Percentiles rank a stretch among this genome's conserved stretches.
Evolutionary conservation across 352 stramenopile genomes (phyloP).

Genomic region (Phytophthora fragariaefolia): DNA sequence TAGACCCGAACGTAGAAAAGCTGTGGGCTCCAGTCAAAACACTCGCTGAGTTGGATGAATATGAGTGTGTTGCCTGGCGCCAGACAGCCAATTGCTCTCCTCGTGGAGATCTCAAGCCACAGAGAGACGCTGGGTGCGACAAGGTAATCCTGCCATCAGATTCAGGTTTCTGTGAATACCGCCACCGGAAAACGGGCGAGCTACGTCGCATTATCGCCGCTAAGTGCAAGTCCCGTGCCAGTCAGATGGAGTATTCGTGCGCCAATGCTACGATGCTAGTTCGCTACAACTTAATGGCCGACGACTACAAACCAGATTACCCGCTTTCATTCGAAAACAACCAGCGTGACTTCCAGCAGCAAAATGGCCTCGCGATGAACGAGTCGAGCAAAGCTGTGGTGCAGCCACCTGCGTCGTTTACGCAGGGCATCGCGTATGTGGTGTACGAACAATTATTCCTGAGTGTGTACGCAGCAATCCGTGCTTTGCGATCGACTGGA

Average conservation of each 20-base stretch:
- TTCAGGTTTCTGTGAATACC: conserved; percentile 63
- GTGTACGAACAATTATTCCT: conserved; percentile 61
- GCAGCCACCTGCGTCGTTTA: conserved; percentile 25
- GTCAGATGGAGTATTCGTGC: conserved; percentile 50
- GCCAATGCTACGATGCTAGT: conserved; percentile 52
- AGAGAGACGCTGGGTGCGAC: conserved; percentile 40
- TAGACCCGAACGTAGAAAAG: conserved; percentile 15
- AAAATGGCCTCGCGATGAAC: conserved; percentile 44
- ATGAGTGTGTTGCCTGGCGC: conserved; percentile 60
- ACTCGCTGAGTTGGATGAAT: conserved; percentile 41
- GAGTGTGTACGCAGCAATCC: conserved; percentile 61
- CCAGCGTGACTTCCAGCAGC: conserved; percentile 28
- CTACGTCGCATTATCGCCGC: conserved; percentile 46
- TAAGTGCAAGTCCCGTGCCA: conserved; percentile 59
- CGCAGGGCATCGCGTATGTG: conserved; percentile 56
- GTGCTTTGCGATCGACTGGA: conserved; percentile 45
- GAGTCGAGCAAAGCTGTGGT: conserved; percentile 55
- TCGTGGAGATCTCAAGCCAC: conserved; percentile 33
- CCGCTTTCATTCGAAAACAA: conserved; percentile 36
- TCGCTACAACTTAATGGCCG: conserved; percentile 48
- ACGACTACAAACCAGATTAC: conserved; percentile 53
- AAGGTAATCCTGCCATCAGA: conserved; percentile 40
- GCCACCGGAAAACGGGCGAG: conserved; percentile 41
- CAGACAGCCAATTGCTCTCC: conserved; percentile 52
- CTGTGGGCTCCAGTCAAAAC: conserved; percentile 31